Evolutionary conservation across 371 early-diverging fungal genomes (phyloP), one percentile per base, ranked within the genome.

Genomic region (Lichtheimia corymbifera): DNA sequence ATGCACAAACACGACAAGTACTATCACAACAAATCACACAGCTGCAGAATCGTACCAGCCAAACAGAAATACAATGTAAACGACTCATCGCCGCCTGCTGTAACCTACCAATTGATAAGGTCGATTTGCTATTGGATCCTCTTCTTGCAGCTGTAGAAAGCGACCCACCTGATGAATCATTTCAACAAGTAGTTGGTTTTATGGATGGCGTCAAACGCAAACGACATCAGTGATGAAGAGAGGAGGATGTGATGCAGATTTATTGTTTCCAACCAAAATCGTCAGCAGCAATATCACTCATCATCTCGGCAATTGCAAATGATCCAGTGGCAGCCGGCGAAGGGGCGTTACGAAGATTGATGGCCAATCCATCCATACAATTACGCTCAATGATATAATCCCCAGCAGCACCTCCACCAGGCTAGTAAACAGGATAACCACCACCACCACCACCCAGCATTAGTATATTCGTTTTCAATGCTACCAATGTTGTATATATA

Each of bases 61-160:
- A 83, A 25, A 81, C 83, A 22, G 91, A 91, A 63, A 61, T 83
- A 57, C 82, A 84, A 40, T 91, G 89, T 71, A 84, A 85, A 67
- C 77, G 80, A 17, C 80, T 93, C 45, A 90, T 93, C 67, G 85
- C 91, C 6, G 84, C 87, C 13, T 90, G 92, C 55, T 91, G 91
- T 66, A 78, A 77, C 42, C 70, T 92, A 1, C 79, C 85, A 4
- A 60, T 88, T 42, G 88, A 89, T 13, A 76, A 86, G 40, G 88
- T 93, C 11, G 91, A 89, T 51, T 82, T 77, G 30, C 61, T 90
- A 55, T 73, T 93, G 15, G 83, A 80, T 13, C 86, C 88, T 0
- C 63, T 93, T 53, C 73, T 89, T 9, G 67, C 75, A 22, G 91
- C 91, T 0, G 88, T 91, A 18, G 91, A 93, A 66, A 87, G 86